These are phyloP conservation scores for Fusarium tricinctum DNA, from an alignment of 2,329 filamentous ascomycete genomes.

Conservation along the genomic window DNA sequence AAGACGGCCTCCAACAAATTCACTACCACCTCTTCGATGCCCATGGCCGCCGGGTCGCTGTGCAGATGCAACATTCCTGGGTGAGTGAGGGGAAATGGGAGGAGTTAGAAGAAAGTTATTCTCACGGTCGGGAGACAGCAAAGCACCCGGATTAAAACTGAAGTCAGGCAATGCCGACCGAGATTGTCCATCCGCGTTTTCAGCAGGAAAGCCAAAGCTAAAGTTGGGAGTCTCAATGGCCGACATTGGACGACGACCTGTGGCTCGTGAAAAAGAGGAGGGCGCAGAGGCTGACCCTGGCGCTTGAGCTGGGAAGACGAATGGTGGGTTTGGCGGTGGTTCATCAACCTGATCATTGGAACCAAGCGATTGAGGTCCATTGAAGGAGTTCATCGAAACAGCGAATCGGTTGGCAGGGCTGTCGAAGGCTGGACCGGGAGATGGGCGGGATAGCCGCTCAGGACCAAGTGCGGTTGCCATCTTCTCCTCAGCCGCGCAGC, in stretches of 20 bases:
- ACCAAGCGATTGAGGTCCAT: constrained; percentile 35
- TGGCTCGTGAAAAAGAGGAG: constrained; percentile 63
- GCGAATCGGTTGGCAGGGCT: constrained; percentile 46
- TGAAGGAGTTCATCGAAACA: constrained; percentile 38
- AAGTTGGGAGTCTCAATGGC: constrained; percentile 62
- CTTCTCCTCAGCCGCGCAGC: constrained; percentile 63
- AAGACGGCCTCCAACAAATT: constrained; percentile 84
- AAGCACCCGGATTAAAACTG: constrained; percentile 68
- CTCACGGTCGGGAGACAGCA: constrained; percentile 59
- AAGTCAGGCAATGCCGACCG: constrained; percentile 65
- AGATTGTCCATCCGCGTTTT: constrained; percentile 47
- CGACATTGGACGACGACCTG: constrained; percentile 66
- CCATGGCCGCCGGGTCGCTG: constrained; percentile 74
- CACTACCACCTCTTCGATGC: constrained; percentile 85
- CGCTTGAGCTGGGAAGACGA: constrained; percentile 71
- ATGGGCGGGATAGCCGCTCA: constrained; percentile 53
- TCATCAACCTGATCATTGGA: constrained; percentile 29
- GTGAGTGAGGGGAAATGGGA: constrained; percentile 67
- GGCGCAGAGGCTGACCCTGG: constrained; percentile 62
- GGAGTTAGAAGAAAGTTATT: constrained; percentile 63
- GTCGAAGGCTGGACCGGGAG: constrained; percentile 47
- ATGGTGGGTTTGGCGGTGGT: constrained; percentile 73
- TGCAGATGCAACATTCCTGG: constrained; percentile 66
- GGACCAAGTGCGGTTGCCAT: constrained; percentile 60
- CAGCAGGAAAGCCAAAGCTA: constrained; percentile 50